Evolutionary conservation across 2,329 filamentous ascomycete species (phyloP).

Genomic region (Botrytis byssoidea): DNA sequence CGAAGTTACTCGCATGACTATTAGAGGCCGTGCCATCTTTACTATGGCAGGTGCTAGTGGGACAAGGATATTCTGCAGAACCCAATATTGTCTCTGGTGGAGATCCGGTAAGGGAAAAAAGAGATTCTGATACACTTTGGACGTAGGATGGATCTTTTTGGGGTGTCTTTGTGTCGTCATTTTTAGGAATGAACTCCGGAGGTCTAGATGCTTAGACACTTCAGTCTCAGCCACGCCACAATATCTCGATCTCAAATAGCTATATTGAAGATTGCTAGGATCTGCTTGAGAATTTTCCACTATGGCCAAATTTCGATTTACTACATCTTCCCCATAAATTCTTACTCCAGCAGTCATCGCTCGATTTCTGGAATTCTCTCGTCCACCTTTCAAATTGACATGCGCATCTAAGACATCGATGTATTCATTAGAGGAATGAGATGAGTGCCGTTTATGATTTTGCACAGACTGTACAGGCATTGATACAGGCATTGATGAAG

Average conservation of each 20-base stretch:
- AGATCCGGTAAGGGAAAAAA: neutral
- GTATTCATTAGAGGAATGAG: constrained; percentile 27
- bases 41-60: neutral
- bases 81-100: neutral
- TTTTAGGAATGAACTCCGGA: neutral
- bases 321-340: constrained; percentile 64
- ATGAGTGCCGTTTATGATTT: neutral
- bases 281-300: constrained; percentile 14
- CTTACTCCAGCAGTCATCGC: constrained; percentile 51
- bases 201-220: neutral
- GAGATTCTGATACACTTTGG: neutral
- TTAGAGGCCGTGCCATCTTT: neutral
- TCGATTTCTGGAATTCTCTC: constrained; percentile 44
- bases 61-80: neutral
- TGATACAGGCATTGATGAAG: neutral
- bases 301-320: constrained; percentile 52
- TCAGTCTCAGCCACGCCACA: constrained; percentile 13
- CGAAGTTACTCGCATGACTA: neutral
- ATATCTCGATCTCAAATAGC: constrained; percentile 28
- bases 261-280: constrained; percentile 27
- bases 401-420: constrained; percentile 60
- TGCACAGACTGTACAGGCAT: neutral
- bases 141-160: neutral
- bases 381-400: constrained; percentile 48
- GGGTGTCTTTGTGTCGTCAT: neutral